Evolutionary conservation across 768 basidiomycete species (phyloP), one percentile per base, ranked within the genome.

Genomic region (Kwoniella sp.): DNA sequence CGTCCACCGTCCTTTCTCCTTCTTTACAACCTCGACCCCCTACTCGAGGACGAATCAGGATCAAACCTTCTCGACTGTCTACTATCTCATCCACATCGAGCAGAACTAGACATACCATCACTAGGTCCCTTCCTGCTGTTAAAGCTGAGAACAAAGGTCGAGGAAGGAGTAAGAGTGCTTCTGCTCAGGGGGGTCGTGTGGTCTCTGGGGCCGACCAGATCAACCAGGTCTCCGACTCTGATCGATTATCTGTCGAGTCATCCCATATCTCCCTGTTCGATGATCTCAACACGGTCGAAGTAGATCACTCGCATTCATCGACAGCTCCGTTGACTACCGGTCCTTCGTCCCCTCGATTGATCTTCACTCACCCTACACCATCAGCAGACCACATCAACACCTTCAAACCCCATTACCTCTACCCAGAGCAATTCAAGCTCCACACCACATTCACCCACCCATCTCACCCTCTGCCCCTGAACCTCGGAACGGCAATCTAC

Each of bases 401-500:
- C 13, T 72, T 72, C 58, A 51, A 55, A 55, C 68, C 71, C 2
- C 58, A 68, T 33, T 60, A 68, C 9, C 52, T 73, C 2, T 70
- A 73, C 40, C 69, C 67, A n/a, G 64, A 57, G 13, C 72, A 73
- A 53, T 61, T 71, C 48, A 64, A 65, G 25, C 60, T 73, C 17
- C 72, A 73, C 55, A 47, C 59, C 15, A 63, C 71, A 19, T 71
- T 74, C 60, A 70, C 64, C 21, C 70, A 68, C n/a, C 61, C 65
- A 10, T 64, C 67, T 37, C 63, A 71, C 57, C 73, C 73, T 19
- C 44, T 74, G 25, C 73, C 73, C 30, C 57, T 73, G 13, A 57
- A 70, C 36, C 55, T 70, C 19, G 65, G 67, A 13, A 66, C 65
- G 15, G 17, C 26, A 21, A 71, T 65, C 12, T 65, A 66, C 50